These are phyloP conservation scores for Vachellia collinsii DNA, from an alignment of 306 rosid genomes.

Conservation along the genomic window DNA sequence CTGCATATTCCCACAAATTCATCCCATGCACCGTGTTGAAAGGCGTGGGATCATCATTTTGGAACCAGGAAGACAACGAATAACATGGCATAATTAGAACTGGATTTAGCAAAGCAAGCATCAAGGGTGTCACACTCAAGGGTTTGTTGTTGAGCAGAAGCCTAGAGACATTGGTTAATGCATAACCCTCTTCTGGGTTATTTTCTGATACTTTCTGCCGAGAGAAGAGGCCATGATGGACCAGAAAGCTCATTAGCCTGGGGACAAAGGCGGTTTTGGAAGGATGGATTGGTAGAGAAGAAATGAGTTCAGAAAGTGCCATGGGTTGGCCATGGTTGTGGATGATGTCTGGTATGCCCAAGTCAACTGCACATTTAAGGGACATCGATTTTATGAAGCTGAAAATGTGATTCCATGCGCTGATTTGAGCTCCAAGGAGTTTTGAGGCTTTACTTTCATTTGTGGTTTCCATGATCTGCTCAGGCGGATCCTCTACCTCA, in stretches of 20 bases:
- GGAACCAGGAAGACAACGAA: neutral
- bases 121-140: slow-evolving; percentile 32
- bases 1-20: neutral
- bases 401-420: neutral
- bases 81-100: slow-evolving; percentile 34
- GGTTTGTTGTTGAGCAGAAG: slow-evolving; percentile 46
- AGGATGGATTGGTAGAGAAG: slow-evolving; percentile 45
- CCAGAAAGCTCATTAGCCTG: slow-evolving; percentile 56
- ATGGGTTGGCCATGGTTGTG: slow-evolving; percentile 48
- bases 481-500: neutral
- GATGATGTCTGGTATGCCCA: neutral
- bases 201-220: neutral
- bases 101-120: slow-evolving; percentile 37
- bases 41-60: neutral
- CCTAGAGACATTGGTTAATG: slow-evolving; percentile 50
- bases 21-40: neutral
- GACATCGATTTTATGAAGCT: neutral
- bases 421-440: slow-evolving; percentile 3
- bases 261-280: slow-evolving; percentile 35
- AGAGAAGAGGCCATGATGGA: slow-evolving; percentile 53
- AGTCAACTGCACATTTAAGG: slow-evolving; percentile 7
- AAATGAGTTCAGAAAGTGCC: slow-evolving; percentile 44
- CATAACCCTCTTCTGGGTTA: slow-evolving; percentile 43
- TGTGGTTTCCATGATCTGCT: neutral
- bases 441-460: neutral